Conservation (phyloP, 1,139 yeast genomes). For the Suhomyces choctaworum region DNA sequence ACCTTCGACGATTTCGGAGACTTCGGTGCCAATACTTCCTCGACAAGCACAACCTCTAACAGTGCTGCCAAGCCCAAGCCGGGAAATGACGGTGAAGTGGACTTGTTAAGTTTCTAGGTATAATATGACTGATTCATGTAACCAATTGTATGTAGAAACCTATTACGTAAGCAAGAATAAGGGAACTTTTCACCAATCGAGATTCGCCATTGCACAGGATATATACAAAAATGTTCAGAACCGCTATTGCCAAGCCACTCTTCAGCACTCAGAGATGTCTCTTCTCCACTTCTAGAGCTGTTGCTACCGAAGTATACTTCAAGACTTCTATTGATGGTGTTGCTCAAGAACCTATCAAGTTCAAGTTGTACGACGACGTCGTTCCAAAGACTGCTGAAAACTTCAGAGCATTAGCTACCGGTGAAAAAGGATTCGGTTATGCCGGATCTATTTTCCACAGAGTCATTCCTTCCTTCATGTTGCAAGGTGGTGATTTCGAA, state of each 20-base stretch:
- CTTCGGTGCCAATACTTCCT: conserved; percentile 13
- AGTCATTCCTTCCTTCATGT: conserved; percentile 45
- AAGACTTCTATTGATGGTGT: conserved; percentile 38
- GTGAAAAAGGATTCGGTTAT: conserved; percentile 97
- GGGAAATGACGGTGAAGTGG: conserved; percentile 33
- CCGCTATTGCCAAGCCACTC: conserved; percentile 16
- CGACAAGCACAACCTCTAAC: conserved; percentile 14
- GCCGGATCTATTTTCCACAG: conserved; percentile 64
- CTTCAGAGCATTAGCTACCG: conserved; percentile 96
- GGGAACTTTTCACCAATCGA: conserved; percentile 3
- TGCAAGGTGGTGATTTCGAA: conserved; percentile 47
- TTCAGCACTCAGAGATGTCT: conserved; percentile 27
- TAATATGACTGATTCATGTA: not conserved
- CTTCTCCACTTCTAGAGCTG: conserved; percentile 31
- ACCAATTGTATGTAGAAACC: not conserved
- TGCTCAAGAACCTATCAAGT: conserved; percentile 32
- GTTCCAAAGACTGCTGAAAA: conserved; percentile 98
- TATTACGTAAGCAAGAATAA: not conserved
- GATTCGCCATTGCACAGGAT: no score
- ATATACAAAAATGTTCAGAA: conserved; percentile 18
- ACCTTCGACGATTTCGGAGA: conserved; percentile 12
- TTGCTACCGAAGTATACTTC: conserved; percentile 39
- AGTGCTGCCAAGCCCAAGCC: conserved; percentile 11
- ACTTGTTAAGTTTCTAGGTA: conserved; percentile 43
- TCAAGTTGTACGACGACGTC: conserved; percentile 77